phyloP scores from a whole-genome alignment of 2,329 filamentous ascomycete genomes.

The Xylariales sp. region DNA sequence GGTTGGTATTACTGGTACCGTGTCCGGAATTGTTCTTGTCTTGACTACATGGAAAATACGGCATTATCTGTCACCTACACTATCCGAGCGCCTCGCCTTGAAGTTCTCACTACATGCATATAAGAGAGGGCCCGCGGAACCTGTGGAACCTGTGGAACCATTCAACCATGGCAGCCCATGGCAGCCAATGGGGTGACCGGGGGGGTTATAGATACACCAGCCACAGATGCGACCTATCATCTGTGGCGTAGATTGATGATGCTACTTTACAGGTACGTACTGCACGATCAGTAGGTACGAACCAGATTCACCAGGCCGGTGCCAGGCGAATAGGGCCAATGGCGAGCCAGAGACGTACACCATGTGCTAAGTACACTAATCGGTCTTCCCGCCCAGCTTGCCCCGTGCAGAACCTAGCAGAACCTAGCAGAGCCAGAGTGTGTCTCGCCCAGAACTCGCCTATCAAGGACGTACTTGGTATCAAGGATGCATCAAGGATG shows the following conservation, averaged over 20 bases:
- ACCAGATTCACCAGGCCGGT: too few species aligned
- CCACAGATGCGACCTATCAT: constrained; percentile 32
- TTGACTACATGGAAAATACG: constrained; percentile 12
- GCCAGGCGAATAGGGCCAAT: too few species aligned
- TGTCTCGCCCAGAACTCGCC: not conserved
- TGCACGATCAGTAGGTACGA: not conserved
- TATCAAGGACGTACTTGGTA: constrained; percentile 6
- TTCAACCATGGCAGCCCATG: constrained; percentile 10
- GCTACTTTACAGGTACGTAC: constrained; percentile 18
- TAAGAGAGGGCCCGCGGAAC: not conserved
- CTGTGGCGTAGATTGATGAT: constrained; percentile 26
- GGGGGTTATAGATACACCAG: constrained; percentile 11
- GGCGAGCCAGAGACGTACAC: too few species aligned
- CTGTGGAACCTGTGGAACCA: not conserved
- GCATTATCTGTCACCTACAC: constrained; percentile 16
- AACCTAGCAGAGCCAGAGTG: too few species aligned
- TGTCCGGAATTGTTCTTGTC: not conserved
- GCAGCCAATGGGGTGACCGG: too few species aligned
- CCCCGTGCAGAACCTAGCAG: too few species aligned
- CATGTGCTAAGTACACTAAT: too few species aligned
- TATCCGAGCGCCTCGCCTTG: not conserved
- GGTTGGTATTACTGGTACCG: not conserved
- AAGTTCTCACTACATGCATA: constrained; percentile 28
- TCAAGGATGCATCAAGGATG: too few species aligned
- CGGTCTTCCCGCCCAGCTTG: too few species aligned